A percentile compares a stretch with the other conserved stretches of the same genome.
These are phyloP conservation scores for Zanthoxylum bungeanum DNA, from an alignment of 345 rosid genomes.

Conservation along the genomic window DNA sequence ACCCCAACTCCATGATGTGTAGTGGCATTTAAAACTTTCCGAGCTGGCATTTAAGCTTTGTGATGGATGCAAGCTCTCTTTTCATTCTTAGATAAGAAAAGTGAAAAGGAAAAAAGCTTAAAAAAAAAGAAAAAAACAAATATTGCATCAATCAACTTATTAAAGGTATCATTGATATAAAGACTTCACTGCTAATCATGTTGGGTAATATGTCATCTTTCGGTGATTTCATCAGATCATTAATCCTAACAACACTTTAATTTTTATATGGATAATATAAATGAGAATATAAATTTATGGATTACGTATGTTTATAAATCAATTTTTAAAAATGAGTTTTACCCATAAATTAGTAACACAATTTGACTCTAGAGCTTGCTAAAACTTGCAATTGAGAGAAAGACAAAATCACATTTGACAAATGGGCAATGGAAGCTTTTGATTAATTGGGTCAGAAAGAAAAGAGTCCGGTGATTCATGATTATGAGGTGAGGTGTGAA, in stretches of 20 bases:
- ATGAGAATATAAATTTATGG: too few species aligned
- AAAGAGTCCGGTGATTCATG: too few species aligned
- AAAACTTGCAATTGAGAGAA: too few species aligned
- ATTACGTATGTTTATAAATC: too few species aligned
- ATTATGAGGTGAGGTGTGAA: too few species aligned
- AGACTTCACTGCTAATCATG: conserved; percentile 14
- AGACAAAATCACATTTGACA: too few species aligned
- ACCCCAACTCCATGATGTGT: conserved; percentile 6
- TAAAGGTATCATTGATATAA: conserved; percentile 2
- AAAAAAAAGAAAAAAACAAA: neutral
- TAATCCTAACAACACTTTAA: neutral
- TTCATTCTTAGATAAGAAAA: conserved; percentile 15
- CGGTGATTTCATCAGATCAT: conserved; percentile 7
- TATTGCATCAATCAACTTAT: conserved; percentile 4
- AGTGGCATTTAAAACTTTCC: conserved; percentile 36
- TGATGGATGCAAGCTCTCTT: conserved; percentile 29
- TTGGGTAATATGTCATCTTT: conserved; percentile 15
- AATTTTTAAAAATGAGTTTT: too few species aligned
- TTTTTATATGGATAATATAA: too few species aligned
- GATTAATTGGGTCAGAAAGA: too few species aligned
- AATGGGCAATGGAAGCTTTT: too few species aligned
- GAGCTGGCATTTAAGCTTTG: conserved; percentile 50
- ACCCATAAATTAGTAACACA: too few species aligned
- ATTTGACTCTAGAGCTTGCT: too few species aligned
- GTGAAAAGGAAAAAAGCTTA: neutral